Percentiles rank a stretch among this genome's conserved stretches.
These are phyloP conservation scores for Spergularia bocconei DNA, from an alignment of 148 eudicot species.

Conservation along the genomic window DNA sequence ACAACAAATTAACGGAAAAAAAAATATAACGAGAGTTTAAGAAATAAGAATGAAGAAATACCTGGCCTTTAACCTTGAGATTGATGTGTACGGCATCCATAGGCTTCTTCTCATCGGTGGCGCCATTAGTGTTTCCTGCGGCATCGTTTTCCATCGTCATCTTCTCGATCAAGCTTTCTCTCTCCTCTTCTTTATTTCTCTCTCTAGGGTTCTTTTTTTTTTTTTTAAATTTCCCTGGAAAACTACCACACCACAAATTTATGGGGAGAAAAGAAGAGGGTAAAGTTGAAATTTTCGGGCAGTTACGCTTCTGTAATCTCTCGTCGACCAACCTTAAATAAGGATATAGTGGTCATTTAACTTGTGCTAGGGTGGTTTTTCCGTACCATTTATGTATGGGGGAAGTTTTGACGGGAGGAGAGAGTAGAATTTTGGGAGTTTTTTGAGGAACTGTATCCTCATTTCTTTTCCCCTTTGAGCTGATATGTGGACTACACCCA, in stretches of 20 bases:
- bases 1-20: background rate
- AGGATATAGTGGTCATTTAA: background rate
- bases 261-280: background rate
- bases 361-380: no score
- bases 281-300: background rate
- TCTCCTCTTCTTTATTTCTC: constrained; percentile 3
- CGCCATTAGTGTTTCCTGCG: constrained; percentile 4
- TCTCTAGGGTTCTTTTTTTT: constrained; percentile 26
- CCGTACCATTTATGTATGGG: no score
- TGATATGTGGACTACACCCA: no score
- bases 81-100: constrained; percentile 40
- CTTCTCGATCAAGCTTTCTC: background rate
- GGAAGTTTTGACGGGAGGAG: no score
- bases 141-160: constrained; percentile 23
- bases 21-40: background rate
- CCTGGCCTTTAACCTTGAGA: constrained; percentile 60
- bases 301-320: no score
- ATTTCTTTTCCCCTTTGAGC: no score
- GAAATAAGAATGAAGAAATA: constrained; percentile 7
- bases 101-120: constrained; percentile 54
- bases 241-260: background rate
- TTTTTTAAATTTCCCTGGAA: background rate
- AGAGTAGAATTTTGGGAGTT: background rate
- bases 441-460: no score
- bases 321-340: no score